Evolutionary conservation across 164 flowering plant genomes (phyloP), one percentile per base, ranked within the genome.

Genomic region (Akebia trifoliata): DNA sequence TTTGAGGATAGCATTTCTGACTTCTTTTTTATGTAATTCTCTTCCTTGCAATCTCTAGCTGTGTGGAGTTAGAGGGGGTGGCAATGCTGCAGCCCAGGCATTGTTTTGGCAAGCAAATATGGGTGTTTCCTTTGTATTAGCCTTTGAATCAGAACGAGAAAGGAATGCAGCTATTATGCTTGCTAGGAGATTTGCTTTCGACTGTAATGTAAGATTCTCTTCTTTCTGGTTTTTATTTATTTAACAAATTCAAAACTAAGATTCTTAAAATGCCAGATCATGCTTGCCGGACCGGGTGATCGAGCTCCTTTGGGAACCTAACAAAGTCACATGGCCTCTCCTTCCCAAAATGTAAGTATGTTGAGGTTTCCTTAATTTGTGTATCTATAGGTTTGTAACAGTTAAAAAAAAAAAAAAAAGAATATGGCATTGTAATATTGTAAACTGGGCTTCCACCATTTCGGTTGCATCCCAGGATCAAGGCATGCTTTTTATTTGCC

Each of bases 61-160:
- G 26, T 90, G 97, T 67, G 99, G 97, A 64, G 91, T 85, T 29
- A 75, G 99, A 80, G 97, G 97, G 36, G 97, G 90, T 30, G 96
- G 96, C 20, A 86, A 90, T 76, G 88, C 88, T 39, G 96, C 95
- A 20, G 81, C 91, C 10, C 90, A 90, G 67, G 90, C 97, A 43
- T 69, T 86, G 69, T 94, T 78, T 76, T 94, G 96, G 99, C 90
- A 86, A 70, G 78, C 84, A 43, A 82, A 82, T 67, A 77, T 78
- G 72, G 95, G 91, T 11, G 65, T 71, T 64, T 84, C 88, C 50
- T 88, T 74, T 69, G 88, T 84, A 34, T 64, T 94, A 56, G 95
- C 93, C 29, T 94, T 94, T 52, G 95, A 94, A 69, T 78, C 97
- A 2, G 95, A 82, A 63, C 71, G 90, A 52, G 96, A 94, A 52